A percentile compares a stretch with the other conserved stretches of the same genome.
phyloP scores from a whole-genome alignment of 345 rosid species.

The Citrus inodora region DNA sequence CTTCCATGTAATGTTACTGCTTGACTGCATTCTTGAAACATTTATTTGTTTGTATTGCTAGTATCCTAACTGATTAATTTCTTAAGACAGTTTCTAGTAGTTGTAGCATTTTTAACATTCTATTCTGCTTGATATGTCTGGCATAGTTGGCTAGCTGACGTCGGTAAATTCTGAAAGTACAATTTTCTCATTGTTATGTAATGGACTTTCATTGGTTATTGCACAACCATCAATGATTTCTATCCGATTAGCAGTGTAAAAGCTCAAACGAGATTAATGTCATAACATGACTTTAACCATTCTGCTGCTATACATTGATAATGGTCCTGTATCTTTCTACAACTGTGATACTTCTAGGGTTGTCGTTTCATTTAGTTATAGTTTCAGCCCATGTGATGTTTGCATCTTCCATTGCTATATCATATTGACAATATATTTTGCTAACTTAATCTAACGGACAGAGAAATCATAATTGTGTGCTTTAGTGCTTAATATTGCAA shows the following conservation, averaged over 20 bases:
- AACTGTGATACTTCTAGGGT: background rate
- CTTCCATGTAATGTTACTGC: slow-evolving; percentile 41
- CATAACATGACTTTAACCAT: background rate
- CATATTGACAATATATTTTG: background rate
- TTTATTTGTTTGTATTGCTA: background rate
- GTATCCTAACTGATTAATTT: background rate
- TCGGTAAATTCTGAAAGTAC: background rate
- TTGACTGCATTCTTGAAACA: slow-evolving; percentile 25
- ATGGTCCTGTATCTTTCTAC: background rate
- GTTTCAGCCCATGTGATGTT: background rate
- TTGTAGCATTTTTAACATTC: background rate
- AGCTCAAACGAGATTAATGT: background rate
- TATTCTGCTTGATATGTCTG: background rate
- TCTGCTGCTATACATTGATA: background rate
- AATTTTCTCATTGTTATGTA: background rate
- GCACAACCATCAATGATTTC: background rate
- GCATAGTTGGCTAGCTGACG: background rate
- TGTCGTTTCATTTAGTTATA: background rate
- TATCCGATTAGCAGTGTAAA: background rate
- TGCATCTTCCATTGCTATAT: background rate
- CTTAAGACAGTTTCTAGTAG: background rate
- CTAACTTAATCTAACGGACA: background rate
- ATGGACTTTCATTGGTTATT: background rate
- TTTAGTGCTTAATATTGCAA: background rate
- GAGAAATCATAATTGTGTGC: background rate